A percentile compares a stretch with the other conserved stretches of the same genome.
Conservation (phyloP, 1,284 basidiomycete genomes). For the Trametes polyzona region DNA sequence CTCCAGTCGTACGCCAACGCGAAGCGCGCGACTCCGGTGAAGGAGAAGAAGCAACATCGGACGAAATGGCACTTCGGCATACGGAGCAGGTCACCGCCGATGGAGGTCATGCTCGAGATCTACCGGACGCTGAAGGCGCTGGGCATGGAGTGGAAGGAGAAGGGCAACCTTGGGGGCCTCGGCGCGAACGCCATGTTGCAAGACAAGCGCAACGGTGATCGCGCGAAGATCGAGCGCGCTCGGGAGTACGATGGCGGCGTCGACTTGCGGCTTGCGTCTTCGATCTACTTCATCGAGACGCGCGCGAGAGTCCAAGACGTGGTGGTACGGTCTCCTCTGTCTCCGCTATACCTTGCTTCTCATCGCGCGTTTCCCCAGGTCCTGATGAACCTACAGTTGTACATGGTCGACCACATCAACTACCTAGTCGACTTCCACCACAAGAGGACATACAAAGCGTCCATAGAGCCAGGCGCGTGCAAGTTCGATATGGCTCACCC, state of each 20-base stretch:
- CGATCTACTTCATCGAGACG: slow-evolving; percentile 95
- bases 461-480: slow-evolving; percentile 61
- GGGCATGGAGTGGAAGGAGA: slow-evolving; percentile 98
- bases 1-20: slow-evolving; percentile 67
- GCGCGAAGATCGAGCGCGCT: slow-evolving; percentile 63
- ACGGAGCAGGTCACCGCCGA: slow-evolving; percentile 90
- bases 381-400: slow-evolving; percentile 96
- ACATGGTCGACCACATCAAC: slow-evolving; percentile 94
- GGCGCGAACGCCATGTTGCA: slow-evolving; percentile 46
- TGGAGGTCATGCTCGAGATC: slow-evolving; percentile 99
- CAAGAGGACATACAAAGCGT: slow-evolving; percentile 86
- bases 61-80: slow-evolving; percentile 99
- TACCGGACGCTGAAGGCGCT: slow-evolving; percentile 91
- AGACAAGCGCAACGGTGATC: slow-evolving; percentile 32
- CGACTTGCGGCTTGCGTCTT: slow-evolving; percentile 67
- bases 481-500: slow-evolving; percentile 68
- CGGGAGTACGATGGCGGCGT: slow-evolving; percentile 67
- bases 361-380: slow-evolving; percentile 52
- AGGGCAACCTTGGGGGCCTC: slow-evolving; percentile 70
- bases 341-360: not conserved
- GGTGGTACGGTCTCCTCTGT: slow-evolving; percentile 57
- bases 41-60: slow-evolving; percentile 69
- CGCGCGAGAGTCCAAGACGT: slow-evolving; percentile 88
- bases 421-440: slow-evolving; percentile 99
- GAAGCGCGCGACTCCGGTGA: slow-evolving; percentile 53